Conservation (phyloP, 176 grass and related monocot species). For the Bonia amplexicaulis region DNA sequence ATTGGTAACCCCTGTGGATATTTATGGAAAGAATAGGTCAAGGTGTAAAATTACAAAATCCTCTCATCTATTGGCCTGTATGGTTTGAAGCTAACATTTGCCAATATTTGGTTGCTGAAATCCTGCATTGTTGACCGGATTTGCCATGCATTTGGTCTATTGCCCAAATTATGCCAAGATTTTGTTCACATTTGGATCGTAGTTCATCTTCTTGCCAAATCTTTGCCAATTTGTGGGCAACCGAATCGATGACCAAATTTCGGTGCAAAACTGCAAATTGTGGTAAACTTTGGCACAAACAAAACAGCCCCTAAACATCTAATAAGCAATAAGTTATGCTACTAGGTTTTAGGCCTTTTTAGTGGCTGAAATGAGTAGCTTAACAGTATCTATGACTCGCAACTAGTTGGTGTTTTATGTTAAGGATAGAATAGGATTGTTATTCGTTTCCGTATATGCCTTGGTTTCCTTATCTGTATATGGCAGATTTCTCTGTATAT, state of each 20-base stretch:
- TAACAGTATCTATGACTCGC: not conserved
- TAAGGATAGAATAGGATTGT: too few relatives aligned
- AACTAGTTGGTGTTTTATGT: not conserved
- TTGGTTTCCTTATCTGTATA: too few relatives aligned
- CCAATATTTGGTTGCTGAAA: not conserved
- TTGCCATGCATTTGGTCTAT: not conserved
- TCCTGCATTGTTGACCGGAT: not conserved
- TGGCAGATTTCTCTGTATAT: too few relatives aligned
- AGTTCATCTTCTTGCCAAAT: not conserved
- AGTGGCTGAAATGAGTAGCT: not conserved
- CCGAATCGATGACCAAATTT: not conserved
- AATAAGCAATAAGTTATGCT: not conserved
- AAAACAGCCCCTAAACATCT: not conserved
- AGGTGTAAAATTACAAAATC: constrained; percentile 7
- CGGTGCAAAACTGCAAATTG: not conserved
- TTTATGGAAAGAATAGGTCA: not conserved
- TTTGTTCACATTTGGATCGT: not conserved
- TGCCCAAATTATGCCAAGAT: not conserved
- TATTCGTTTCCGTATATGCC: too few relatives aligned
- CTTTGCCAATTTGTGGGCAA: not conserved
- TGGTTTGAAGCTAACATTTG: not conserved
- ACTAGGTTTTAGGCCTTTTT: not conserved
- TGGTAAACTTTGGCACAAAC: not conserved
- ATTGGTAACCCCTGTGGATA: not conserved
- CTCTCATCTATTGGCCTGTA: not conserved